Conservation (phyloP, 495 filamentous ascomycete genomes). For the Xylaria venustula region DNA sequence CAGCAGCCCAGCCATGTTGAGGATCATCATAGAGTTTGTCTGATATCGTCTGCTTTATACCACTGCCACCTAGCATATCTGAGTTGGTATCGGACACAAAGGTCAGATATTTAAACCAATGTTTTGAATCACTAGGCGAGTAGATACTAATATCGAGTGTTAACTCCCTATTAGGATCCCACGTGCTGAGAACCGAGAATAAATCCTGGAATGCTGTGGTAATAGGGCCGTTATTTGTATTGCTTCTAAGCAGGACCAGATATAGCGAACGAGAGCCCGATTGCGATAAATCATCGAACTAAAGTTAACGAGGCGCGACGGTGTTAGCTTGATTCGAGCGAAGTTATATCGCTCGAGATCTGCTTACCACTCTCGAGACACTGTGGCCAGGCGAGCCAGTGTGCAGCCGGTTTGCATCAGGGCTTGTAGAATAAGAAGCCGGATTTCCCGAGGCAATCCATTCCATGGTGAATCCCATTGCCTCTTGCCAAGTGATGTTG, state of each 20-base stretch:
- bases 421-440: conserved; percentile 23
- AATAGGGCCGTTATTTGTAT: conserved; percentile 26
- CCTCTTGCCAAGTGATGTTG: conserved; percentile 16
- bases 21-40: conserved; percentile 22
- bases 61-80: conserved; percentile 10
- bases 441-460: conserved; percentile 24
- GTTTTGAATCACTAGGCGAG: conserved; percentile 37
- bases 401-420: conserved; percentile 30
- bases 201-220: conserved; percentile 33
- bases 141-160: conserved; percentile 41
- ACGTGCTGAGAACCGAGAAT: conserved; percentile 37
- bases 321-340: conserved; percentile 37
- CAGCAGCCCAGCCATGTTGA: conserved; percentile 29
- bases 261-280: conserved; percentile 29
- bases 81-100: conserved; percentile 28
- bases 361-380: conserved; percentile 40
- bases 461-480: conserved; percentile 18
- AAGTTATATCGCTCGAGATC: conserved; percentile 37
- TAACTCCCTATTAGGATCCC: conserved; percentile 34
- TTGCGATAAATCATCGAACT: conserved; percentile 32
- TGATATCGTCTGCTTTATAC: conserved; percentile 22
- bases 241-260: conserved; percentile 39
- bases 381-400: conserved; percentile 34
- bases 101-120: conserved; percentile 37
- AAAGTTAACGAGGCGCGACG: conserved; percentile 29